phyloP scores from a whole-genome alignment of 805 yeast species.

The Wickerhamomyces xylosicus region DNA sequence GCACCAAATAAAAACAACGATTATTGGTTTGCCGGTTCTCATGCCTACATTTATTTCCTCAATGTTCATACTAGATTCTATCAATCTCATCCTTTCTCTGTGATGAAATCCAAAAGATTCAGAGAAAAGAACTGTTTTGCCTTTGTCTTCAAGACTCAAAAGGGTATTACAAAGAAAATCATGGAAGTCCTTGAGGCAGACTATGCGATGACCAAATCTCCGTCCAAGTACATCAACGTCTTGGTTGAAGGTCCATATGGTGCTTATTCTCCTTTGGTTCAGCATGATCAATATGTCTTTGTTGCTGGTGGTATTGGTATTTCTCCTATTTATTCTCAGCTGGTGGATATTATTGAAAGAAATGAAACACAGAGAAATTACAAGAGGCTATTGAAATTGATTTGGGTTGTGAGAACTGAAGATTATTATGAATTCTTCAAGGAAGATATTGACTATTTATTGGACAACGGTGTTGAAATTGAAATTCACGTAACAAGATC shows the following conservation, averaged over 20 bases:
- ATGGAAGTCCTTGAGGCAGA: slow-evolving; percentile 15
- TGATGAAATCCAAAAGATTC: slow-evolving; percentile 29
- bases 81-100: slow-evolving; percentile 69
- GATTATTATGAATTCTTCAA: slow-evolving; percentile 37
- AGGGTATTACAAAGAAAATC: slow-evolving; percentile 43
- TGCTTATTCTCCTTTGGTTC: slow-evolving; percentile 25
- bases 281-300: slow-evolving; percentile 28
- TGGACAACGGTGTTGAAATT: slow-evolving; percentile 15
- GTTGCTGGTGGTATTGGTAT: slow-evolving; percentile 45
- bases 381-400: slow-evolving; percentile 29
- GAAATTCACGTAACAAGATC: slow-evolving; percentile 12
- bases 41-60: slow-evolving; percentile 46
- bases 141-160: slow-evolving; percentile 38
- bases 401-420: slow-evolving; percentile 55
- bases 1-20: slow-evolving; percentile 35
- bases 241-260: slow-evolving; percentile 61
- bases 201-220: slow-evolving; percentile 18
- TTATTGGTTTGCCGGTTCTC: slow-evolving; percentile 39
- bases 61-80: slow-evolving; percentile 29
- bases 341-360: slow-evolving; percentile 17
- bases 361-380: slow-evolving; percentile 7
- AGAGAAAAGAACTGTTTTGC: slow-evolving; percentile 22
- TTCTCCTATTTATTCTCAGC: slow-evolving; percentile 38
- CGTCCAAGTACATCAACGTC: slow-evolving; percentile 25
- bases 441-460: slow-evolving; percentile 30